These are phyloP conservation scores for Colletotrichum shisoi DNA, from an alignment of 2,329 filamentous ascomycete genomes.

Conservation along the genomic window DNA sequence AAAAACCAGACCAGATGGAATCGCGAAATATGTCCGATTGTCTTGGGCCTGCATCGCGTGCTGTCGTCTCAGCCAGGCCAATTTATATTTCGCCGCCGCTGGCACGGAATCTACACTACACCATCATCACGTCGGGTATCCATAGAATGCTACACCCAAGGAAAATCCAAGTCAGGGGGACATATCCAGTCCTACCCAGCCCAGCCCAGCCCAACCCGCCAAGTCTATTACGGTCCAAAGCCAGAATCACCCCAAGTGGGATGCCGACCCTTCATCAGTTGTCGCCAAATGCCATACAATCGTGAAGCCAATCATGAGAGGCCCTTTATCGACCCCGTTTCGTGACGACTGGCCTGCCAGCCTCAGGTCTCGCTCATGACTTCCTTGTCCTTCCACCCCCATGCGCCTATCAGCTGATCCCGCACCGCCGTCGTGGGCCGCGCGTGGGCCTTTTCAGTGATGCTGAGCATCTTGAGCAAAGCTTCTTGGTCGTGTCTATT, in stretches of 20 bases:
- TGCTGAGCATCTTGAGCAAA: conserved; percentile 56
- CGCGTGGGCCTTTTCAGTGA: conserved; percentile 59
- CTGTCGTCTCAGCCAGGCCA: conserved; percentile 7
- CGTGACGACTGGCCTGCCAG: conserved; percentile 17
- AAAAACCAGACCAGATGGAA: conserved; percentile 4
- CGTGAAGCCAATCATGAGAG: conserved; percentile 19
- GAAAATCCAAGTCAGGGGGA: conserved; percentile 26
- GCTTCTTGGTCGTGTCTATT: conserved; percentile 57
- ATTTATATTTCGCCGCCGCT: conserved; percentile 8
- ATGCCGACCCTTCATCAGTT: not conserved
- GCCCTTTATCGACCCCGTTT: conserved; percentile 17
- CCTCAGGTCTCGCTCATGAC: conserved; percentile 32
- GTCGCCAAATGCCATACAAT: conserved; percentile 7
- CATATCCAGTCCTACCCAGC: conserved; percentile 2
- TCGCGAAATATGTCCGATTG: conserved; percentile 36
- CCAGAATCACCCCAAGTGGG: conserved; percentile 5
- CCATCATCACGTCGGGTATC: conserved; percentile 28
- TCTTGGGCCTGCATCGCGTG: conserved; percentile 12
- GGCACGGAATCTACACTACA: conserved; percentile 12
- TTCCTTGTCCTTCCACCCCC: conserved; percentile 53
- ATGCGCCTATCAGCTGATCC: conserved; percentile 57
- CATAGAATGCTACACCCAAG: conserved; percentile 30
- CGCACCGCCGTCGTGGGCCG: conserved; percentile 61
- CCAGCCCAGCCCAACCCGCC: conserved; percentile 10
- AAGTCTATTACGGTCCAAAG: conserved; percentile 29